Base-by-base conservation (phyloP, 176 grass and related monocot genomes). In the Oryza nivara region DNA sequence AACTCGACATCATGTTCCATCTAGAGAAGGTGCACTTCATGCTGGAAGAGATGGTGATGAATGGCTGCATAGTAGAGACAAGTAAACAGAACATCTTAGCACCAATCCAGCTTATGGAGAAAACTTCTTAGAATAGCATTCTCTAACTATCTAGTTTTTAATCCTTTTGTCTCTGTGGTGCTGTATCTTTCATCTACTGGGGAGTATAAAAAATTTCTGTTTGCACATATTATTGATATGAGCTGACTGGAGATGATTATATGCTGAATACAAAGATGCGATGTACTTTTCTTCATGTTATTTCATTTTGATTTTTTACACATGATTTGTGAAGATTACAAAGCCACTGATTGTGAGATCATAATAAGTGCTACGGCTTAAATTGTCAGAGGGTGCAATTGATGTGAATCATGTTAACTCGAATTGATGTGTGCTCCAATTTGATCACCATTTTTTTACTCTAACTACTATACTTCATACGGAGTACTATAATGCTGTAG, bases 1-100 rank as follows among this genome's bases (percentile, higher is more conserved):
- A 96, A 86, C 93, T 99, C 17, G 96, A 99, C 56, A 94, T 99
- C 47, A 99, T 99, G 93, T 96, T 99, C 81, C 96, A 99, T 85
- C 70, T 96, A 74, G 96, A 99, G 86, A 99, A 94, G 76, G 96
- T 94, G 20, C 96, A 99, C 64, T 99, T 99, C 81, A 96, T 99
- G 93, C 91, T 99, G 32, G 96, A 99, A 92, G 96, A 99, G 83
- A 99, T 99, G 93, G 93, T 99, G 41, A 96, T 99, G 96, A 99
- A 99, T 74, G 96, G 91, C 22, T 96, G 93, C 79, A 94, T 99
- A 26, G 96, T 99, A 72, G 96, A 99, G 85, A 99, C 93, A 40
- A 96, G 92, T 80, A 99, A 99, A 90, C 78, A 87, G 74, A 99
- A 96, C 52, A 99, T 96, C 83, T 90, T 99, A 81, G 80, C 87